Evolutionary conservation across 2,329 filamentous ascomycete genomes (phyloP), one percentile per base, ranked within the genome.

Genomic region (Lasiodiplodia theobromae): DNA sequence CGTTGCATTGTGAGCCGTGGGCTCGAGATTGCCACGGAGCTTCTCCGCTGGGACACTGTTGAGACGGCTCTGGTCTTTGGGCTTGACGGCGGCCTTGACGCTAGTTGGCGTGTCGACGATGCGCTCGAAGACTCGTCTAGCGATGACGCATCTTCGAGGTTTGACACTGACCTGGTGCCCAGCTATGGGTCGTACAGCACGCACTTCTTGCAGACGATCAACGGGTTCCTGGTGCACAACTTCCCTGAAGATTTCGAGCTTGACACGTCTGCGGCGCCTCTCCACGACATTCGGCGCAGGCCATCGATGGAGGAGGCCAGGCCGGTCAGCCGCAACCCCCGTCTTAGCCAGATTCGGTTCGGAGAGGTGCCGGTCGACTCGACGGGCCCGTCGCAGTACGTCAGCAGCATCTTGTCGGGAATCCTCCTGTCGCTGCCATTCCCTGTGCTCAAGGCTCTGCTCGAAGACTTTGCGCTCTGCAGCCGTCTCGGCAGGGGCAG

Each of bases 371-470:
- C 87, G 2, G 72, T 75, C 2, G 81, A 81, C 31, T 79, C 84
- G 40, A 80, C 83, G 12, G 73, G 75, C 37, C 76, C 79, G 49
- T 73, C 78, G 12, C 78, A 76, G 23, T 72, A 73, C 62, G 71
- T 83, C 37, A 83, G 85, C 28, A 82, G 83, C 0, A 78, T 86
- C 0, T 80, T 94, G 5, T 93, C 92, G 0, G 88, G 86, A 34
- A 82, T 92, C 25, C 81, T 94, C 2, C 80, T 93, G 65, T 92
- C 92, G 51, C 80, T 94, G 6, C 92, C 92, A 0, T 92, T 91
- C 72, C 82, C 86, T 16, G 81, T 90, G 34, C 82, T 94, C 28
- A 89, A 91, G 77, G 84, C 85, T 69, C 79, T 92, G 1, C 82
- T 94, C 40, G 89, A 91, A 72, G 88, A 88, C 63, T 83, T 82